Evolutionary conservation across 768 basidiomycete species (phyloP).

Genomic region (Dioszegia aurantiaca): DNA sequence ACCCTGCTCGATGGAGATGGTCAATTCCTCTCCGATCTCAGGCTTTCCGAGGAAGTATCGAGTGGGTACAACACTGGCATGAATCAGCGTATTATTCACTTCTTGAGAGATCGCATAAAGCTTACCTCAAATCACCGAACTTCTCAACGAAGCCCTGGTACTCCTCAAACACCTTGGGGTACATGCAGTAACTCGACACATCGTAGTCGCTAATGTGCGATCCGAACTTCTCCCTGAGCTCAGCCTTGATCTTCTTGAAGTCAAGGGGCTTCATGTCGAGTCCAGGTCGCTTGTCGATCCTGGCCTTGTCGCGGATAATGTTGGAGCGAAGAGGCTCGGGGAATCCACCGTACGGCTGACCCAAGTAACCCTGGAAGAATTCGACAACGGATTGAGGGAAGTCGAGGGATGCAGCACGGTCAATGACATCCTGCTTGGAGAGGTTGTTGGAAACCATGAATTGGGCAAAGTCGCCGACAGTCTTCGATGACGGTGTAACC

Average conservation of each 20-base stretch:
- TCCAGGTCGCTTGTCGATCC: slow-evolving; percentile 92
- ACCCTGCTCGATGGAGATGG: slow-evolving; percentile 77
- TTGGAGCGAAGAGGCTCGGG: slow-evolving; percentile 89
- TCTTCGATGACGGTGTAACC: slow-evolving; percentile 98
- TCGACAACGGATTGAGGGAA: slow-evolving; percentile 80
- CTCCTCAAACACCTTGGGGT: slow-evolving; percentile 98
- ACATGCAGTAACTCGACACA: slow-evolving; percentile 95
- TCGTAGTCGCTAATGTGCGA: slow-evolving; percentile 90
- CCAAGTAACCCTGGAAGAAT: slow-evolving; percentile 99
- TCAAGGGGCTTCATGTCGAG: slow-evolving; percentile 80
- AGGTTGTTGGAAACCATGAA: slow-evolving; percentile 97
- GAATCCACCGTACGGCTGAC: slow-evolving; percentile 97
- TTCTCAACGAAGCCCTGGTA: slow-evolving; percentile 91
- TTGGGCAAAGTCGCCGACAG: slow-evolving; percentile 98
- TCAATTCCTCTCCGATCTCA: slow-evolving; percentile 89
- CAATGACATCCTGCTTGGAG: slow-evolving; percentile 77
- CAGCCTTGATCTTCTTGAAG: slow-evolving; percentile 93
- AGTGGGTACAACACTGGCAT: slow-evolving; percentile 81
- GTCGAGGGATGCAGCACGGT: slow-evolving; percentile 82
- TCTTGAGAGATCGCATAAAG: slow-evolving; percentile 6
- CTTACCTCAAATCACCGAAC: slow-evolving; percentile 88
- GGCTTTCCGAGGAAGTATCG: slow-evolving; percentile 96
- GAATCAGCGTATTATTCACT: slow-evolving; percentile 6
- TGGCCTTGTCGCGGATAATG: slow-evolving; percentile 87
- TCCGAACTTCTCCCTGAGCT: slow-evolving; percentile 88